A percentile compares a stretch with the other conserved stretches of the same genome.
phyloP scores from a whole-genome alignment of 1,284 basidiomycete species.

The Rhizoctonia solani region DNA sequence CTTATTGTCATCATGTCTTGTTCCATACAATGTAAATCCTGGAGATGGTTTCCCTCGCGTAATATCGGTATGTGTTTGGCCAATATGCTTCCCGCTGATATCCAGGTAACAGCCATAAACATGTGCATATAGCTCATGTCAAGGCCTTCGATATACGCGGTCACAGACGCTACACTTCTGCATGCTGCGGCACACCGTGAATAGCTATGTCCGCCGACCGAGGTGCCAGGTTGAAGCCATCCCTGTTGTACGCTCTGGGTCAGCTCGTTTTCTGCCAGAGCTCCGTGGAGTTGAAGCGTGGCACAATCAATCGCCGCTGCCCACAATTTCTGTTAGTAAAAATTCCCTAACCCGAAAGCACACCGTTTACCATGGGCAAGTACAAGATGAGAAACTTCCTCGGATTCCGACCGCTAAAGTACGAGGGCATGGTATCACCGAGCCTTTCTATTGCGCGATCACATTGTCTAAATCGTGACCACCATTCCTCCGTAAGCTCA shows the following conservation, averaged over 20 bases:
- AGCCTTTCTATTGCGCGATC: not conserved
- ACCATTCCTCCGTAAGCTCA: not conserved
- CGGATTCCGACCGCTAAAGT: not conserved
- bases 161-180: not conserved
- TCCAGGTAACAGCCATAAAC: slow-evolving; percentile 5
- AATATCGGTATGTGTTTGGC: not conserved
- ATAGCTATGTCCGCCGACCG: not conserved
- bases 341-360: not conserved
- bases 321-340: not conserved
- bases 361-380: slow-evolving; percentile 3
- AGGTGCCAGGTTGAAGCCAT: not conserved
- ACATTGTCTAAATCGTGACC: not conserved
- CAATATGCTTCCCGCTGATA: not conserved
- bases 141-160: not conserved
- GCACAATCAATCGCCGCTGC: not conserved
- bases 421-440: slow-evolving; percentile 2
- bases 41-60: not conserved
- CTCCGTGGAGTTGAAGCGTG: slow-evolving; percentile 1
- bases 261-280: slow-evolving; percentile 5
- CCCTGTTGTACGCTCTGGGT: not conserved
- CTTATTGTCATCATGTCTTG: not conserved
- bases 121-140: slow-evolving; percentile 16
- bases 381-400: slow-evolving; percentile 2
- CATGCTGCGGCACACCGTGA: slow-evolving; percentile 5
- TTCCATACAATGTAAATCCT: not conserved